A percentile compares a stretch with the other conserved stretches of the same genome.
Evolutionary conservation across 257 asterid genomes (phyloP).

Genomic region (Marsdenia floribunda): DNA sequence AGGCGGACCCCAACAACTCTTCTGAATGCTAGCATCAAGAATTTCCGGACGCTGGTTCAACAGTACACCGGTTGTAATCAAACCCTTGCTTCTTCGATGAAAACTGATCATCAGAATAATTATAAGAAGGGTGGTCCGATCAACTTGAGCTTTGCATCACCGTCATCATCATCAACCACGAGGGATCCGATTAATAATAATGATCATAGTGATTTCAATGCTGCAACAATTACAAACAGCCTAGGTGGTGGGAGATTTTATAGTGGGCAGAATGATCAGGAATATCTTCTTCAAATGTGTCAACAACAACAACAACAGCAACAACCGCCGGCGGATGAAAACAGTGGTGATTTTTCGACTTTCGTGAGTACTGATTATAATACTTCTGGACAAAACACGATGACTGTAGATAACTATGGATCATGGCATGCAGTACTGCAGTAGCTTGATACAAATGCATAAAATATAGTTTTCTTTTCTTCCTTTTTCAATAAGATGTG

Average conservation of each 20-base stretch:
- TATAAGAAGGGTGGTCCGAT: constrained; percentile 35
- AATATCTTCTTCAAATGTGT: neutral
- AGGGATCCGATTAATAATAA: neutral
- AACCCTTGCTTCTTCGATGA: constrained; percentile 2
- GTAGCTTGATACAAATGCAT: neutral
- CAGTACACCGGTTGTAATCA: constrained; percentile 53
- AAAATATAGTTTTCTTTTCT: neutral
- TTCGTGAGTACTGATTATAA: too few species aligned
- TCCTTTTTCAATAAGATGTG: neutral
- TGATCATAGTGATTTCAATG: neutral
- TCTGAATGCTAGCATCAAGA: constrained; percentile 42
- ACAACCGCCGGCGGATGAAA: neutral
- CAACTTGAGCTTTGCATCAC: constrained; percentile 40
- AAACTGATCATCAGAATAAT: constrained; percentile 22
- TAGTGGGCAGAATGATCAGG: neutral
- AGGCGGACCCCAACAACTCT: constrained; percentile 40
- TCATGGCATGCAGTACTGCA: too few species aligned
- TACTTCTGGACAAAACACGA: neutral
- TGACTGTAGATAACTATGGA: neutral
- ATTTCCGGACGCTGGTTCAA: constrained; percentile 59
- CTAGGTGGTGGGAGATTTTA: neutral
- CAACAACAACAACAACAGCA: neutral
- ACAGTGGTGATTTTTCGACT: neutral
- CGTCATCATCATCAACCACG: neutral
- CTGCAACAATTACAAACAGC: neutral